Base-by-base conservation (phyloP, 768 basidiomycete species). In the Naganishia onofrii region DNA sequence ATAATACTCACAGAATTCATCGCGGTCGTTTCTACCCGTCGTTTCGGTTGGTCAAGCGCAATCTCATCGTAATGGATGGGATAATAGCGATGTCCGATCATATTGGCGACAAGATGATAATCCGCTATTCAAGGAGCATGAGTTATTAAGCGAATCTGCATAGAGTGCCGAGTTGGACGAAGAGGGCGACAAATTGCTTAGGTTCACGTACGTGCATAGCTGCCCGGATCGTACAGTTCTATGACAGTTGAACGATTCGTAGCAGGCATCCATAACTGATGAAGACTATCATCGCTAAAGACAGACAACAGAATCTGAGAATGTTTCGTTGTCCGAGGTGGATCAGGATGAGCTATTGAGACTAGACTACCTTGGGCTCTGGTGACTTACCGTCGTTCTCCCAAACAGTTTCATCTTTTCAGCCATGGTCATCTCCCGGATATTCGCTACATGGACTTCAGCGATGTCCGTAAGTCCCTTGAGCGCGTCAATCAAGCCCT, bases 11-110 rank as follows among this genome's bases (percentile, higher is more conserved):
- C 67, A 29, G 23, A 55, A 52, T 69, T n/a, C 38, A 58, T 57
- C 12, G 42, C 56, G 17, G 68, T 19, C 6, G 56, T 69, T 15
- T 10, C 38, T 19, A 69, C 48, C 21, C 68, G 68, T 26, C 23
- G 17, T 23, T 17, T 13, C 6, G 68, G 57, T 21, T 26, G 51
- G 15, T 48, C 44, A 21, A 66, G 97, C n/a, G 76, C 67, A 36
- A 58, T 58, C 15, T 71, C 55, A 48, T 78, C 75, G 15, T 76
- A 72, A 19, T 75, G 76, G 3, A 80, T 68, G 19, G 74, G 72
- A 48, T 76, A 67, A 57, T 80, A 74, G 36, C 72, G 55, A 60
- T 78, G 77, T 32, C 76, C 74, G 32, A 79, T 55, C 28, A 74
- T 53, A 9, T 71, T 67, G 5, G 76, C 74, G 21, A 78, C 63